A percentile compares a stretch with the other conserved stretches of the same genome.
These are phyloP conservation scores for Nakazawaea wyomingensis DNA, from an alignment of 805 yeast genomes.

Conservation along the genomic window DNA sequence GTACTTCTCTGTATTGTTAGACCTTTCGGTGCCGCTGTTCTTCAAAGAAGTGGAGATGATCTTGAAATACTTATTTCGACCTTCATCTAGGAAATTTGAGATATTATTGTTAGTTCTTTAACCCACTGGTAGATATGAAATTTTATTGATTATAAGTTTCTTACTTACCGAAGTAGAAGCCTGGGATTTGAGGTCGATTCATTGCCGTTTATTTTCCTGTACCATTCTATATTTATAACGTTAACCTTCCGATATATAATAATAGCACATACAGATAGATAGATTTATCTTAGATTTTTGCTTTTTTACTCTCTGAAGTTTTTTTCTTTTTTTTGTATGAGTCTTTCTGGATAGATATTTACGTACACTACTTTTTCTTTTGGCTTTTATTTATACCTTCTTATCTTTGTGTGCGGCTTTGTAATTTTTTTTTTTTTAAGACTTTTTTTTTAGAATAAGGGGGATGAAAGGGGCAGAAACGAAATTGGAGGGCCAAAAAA, in stretches of 20 bases:
- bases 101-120: background rate
- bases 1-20: background rate
- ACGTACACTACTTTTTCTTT: background rate
- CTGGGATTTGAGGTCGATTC: background rate
- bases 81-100: background rate
- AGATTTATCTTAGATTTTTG: too few species aligned
- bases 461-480: background rate
- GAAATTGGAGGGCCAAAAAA: background rate
- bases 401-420: conserved; percentile 1
- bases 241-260: too few species aligned
- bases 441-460: too few species aligned
- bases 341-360: background rate
- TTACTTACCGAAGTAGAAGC: background rate
- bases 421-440: background rate
- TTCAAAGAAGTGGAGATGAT: background rate
- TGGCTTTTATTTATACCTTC: background rate
- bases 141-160: background rate
- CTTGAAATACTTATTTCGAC: background rate
- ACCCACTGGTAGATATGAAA: too few species aligned
- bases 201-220: background rate
- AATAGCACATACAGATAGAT: too few species aligned
- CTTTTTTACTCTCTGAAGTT: background rate
- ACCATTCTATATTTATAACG: background rate
- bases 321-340: background rate
- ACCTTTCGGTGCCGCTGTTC: too few species aligned